Conservation (phyloP, 139 green algal species). For the Nannochloris sp. region DNA sequence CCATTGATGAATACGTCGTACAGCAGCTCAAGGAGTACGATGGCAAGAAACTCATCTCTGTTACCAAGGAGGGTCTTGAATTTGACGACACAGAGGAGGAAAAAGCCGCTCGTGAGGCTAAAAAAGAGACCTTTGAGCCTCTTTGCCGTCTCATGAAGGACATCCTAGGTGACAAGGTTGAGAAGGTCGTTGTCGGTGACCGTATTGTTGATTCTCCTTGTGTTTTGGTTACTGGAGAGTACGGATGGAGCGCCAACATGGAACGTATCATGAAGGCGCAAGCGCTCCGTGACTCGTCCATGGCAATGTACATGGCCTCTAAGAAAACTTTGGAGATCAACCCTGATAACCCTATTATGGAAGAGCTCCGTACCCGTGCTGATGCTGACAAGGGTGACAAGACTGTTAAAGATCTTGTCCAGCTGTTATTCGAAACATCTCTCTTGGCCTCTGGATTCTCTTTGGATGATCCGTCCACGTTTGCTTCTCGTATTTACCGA, state of each 20-base stretch:
- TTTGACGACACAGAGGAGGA: slow-evolving; percentile 66
- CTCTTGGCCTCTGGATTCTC: slow-evolving; percentile 93
- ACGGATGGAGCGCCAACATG: slow-evolving; percentile 99
- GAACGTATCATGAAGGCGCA: slow-evolving; percentile 99
- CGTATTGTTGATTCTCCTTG: slow-evolving; percentile 97
- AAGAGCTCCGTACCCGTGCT: slow-evolving; percentile 44
- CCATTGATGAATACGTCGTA: slow-evolving; percentile 99
- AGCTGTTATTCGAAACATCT: slow-evolving; percentile 98
- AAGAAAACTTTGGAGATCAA: slow-evolving; percentile 99
- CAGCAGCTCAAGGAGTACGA: slow-evolving; percentile 99
- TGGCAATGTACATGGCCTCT: slow-evolving; percentile 94
- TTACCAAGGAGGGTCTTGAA: slow-evolving; percentile 95
- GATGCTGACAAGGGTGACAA: slow-evolving; percentile 74
- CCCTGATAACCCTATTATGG: slow-evolving; percentile 94
- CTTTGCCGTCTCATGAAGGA: slow-evolving; percentile 96
- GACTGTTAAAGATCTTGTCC: slow-evolving; percentile 98
- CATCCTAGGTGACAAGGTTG: slow-evolving; percentile 95
- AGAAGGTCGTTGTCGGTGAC: slow-evolving; percentile 88
- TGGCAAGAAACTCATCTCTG: slow-evolving; percentile 97
- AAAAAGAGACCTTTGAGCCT: slow-evolving; percentile 88
- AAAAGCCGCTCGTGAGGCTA: slow-evolving; percentile 85
- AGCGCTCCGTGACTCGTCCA: slow-evolving; percentile 91
- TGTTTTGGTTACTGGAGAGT: slow-evolving; percentile 99
- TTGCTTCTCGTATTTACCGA: slow-evolving; percentile 94
- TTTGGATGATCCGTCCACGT: slow-evolving; percentile 97